Base-by-base conservation (phyloP, 805 yeast species). In the Yamadazyma laniorum region DNA sequence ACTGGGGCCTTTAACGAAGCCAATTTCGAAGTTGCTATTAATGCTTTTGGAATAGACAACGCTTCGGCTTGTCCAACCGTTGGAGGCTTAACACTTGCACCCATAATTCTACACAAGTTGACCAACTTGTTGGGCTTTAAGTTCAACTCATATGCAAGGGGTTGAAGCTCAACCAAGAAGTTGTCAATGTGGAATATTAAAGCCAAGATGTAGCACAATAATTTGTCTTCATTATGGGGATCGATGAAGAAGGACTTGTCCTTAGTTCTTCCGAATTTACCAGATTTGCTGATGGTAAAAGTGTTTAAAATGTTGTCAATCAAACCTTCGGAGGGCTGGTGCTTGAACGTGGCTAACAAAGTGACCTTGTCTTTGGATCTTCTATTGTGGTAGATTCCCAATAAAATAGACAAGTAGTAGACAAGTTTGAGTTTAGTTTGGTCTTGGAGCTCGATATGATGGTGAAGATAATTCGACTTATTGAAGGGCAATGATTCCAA, bases 1-100 rank as follows among this genome's bases (percentile, higher is more conserved):
- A 93, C 85, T 27, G 99, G 99, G 22, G 89, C 95, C 58, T 77
- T 81, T 61, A 93, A 74, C 13, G 77, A 63, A 3, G 97, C 98
- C 49, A 91, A 70, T 61, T 88, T 87, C 63, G 84, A 82, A 26
- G 79, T 72, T 7, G 77, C 59, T 11, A 81, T 81, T 38, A 73
- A 66, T 36, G 73, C 61, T 60, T 76, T 82, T 34, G 84, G 77
- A 42, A 84, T 71, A 21, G 83, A 84, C 47, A 80, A 74, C 3
- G 83, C 83, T 52, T 82, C 88, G 25, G 87, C 87, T 62, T 82
- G 84, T n/a, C 81, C 74, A 25, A 72, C 77, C 14, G 89, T 75
- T 23, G 87, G 80, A 37, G 79, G 73, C 62, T 85, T 86, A 35
- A 87, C 77, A 16, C 63, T 59, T 51, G 96, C 91, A 43, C 99